phyloP scores from a whole-genome alignment of 148 eudicot species.

The Chenopodium formosanum region DNA sequence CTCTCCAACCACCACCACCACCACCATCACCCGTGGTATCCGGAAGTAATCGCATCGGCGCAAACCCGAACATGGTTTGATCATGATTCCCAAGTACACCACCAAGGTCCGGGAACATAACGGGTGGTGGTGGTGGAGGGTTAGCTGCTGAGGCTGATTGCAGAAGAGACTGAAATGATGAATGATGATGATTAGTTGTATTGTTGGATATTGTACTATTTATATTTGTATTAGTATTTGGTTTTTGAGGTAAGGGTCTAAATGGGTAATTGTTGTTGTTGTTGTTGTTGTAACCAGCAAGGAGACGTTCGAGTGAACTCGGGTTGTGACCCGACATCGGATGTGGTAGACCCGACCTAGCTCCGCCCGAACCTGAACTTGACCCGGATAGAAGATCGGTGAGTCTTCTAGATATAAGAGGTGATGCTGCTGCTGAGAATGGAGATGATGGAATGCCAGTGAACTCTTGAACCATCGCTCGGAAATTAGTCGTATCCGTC shows the following conservation, averaged over 20 bases:
- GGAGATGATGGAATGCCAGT: slow-evolving; percentile 66
- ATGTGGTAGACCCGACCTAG: not conserved
- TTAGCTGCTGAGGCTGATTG: not conserved
- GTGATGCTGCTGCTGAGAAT: slow-evolving; percentile 22
- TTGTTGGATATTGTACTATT: not conserved
- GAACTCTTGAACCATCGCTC: slow-evolving; percentile 95
- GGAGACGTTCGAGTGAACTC: slow-evolving; percentile 14
- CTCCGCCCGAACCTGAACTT: not conserved
- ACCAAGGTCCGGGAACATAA: slow-evolving; percentile 6
- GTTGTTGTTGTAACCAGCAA: not conserved
- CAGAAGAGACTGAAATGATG: slow-evolving; percentile 1
- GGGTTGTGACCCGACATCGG: not conserved
- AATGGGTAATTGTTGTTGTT: slow-evolving; percentile 16
- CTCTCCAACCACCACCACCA: slow-evolving; percentile 16
- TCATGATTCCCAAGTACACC: slow-evolving; percentile 7
- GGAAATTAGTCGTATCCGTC: slow-evolving; percentile 79
- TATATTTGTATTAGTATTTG: not conserved
- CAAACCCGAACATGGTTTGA: slow-evolving; percentile 16
- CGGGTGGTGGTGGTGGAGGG: not conserved
- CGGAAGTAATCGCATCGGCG: not conserved
- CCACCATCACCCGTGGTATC: not conserved
- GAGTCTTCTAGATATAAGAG: slow-evolving; percentile 21
- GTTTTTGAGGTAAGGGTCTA: slow-evolving; percentile 26
- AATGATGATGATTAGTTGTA: not conserved
- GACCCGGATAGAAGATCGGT: slow-evolving; percentile 26